Percentiles rank a stretch among this genome's conserved stretches.
phyloP scores from a whole-genome alignment of 2,329 filamentous ascomycete genomes.

The Pestalotiopsis sp. region DNA sequence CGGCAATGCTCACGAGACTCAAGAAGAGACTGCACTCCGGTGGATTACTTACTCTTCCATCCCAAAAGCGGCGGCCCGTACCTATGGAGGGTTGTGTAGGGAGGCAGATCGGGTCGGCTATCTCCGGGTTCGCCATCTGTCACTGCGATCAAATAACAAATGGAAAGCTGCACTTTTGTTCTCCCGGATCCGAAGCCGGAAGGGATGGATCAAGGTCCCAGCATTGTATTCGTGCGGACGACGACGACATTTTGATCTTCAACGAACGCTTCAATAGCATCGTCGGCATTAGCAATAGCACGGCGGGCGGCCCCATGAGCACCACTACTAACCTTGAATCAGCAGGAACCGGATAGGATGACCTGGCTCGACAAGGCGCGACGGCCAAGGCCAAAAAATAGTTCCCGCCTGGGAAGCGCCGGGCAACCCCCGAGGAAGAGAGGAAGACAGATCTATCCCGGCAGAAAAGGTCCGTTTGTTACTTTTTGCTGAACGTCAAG shows the following conservation, averaged over 20 bases:
- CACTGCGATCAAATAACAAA: neutral
- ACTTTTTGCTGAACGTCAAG: neutral
- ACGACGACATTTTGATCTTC: neutral
- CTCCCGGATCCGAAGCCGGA: neutral
- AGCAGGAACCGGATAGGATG: neutral
- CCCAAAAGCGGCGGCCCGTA: neutral
- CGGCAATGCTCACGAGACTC: neutral
- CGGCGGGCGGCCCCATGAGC: neutral
- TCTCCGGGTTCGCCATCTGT: neutral
- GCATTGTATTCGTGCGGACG: neutral
- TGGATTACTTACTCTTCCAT: neutral
- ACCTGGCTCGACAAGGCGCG: constrained; percentile 1
- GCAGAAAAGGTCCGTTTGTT: neutral
- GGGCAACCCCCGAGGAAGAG: neutral
- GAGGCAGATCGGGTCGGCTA: neutral
- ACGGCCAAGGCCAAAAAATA: constrained; percentile 5
- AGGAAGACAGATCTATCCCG: neutral
- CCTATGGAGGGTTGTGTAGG: neutral
- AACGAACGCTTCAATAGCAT: neutral
- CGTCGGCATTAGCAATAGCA: constrained; percentile 4
- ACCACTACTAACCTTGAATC: neutral
- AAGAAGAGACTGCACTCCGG: neutral
- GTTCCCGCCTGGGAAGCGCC: constrained; percentile 2
- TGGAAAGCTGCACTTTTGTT: neutral
- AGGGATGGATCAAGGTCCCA: neutral